A percentile compares a stretch with the other conserved stretches of the same genome.
Evolutionary conservation across 345 rosid genomes (phyloP).

Genomic region (Eucalyptus marginata): DNA sequence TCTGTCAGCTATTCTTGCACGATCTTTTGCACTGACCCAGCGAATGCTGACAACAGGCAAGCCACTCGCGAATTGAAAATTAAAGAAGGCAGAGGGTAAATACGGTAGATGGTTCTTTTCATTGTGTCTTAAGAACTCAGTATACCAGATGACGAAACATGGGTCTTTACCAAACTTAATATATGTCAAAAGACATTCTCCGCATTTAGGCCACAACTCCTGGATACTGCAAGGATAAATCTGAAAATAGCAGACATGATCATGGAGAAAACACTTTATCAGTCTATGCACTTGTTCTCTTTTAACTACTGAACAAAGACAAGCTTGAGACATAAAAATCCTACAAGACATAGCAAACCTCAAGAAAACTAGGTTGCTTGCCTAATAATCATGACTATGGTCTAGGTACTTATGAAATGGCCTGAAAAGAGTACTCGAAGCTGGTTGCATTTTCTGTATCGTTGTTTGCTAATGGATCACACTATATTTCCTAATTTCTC

Average conservation of each 20-base stretch:
- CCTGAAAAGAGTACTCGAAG: background rate
- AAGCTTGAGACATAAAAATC: background rate
- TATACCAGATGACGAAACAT: background rate
- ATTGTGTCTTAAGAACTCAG: too few relatives aligned
- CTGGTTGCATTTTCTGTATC: background rate
- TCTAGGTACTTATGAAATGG: background rate
- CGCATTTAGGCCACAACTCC: background rate
- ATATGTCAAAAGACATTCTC: background rate
- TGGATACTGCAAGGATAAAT: background rate
- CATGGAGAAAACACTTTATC: background rate
- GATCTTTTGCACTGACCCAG: background rate
- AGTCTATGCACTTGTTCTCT: background rate
- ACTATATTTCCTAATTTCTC: background rate
- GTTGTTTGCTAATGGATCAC: too few relatives aligned
- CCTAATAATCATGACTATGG: background rate
- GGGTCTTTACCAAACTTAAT: too few relatives aligned
- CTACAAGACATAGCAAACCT: background rate
- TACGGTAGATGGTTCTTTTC: background rate
- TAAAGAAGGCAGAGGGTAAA: background rate
- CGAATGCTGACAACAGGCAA: background rate
- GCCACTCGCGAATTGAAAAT: background rate
- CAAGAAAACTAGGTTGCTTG: background rate
- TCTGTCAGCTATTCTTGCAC: too few relatives aligned
- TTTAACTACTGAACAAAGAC: too few relatives aligned
- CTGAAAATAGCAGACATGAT: background rate